Percentiles rank a stretch among this genome's conserved stretches.
Evolutionary conservation across 148 eudicot genomes (phyloP).

Genomic region (Vaccinium vitisidaea): DNA sequence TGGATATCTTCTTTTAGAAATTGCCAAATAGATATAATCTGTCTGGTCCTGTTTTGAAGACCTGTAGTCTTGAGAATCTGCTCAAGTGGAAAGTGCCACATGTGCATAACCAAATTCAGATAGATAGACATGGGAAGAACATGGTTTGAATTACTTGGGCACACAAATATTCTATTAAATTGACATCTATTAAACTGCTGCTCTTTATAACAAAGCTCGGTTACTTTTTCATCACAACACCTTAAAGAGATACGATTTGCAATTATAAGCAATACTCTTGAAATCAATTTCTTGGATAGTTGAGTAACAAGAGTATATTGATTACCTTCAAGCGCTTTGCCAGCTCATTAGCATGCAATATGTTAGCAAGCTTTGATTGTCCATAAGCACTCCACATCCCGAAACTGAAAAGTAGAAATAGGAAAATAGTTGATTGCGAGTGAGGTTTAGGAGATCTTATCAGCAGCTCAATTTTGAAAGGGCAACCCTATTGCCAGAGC

Average conservation of each 20-base stretch:
- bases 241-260: not conserved
- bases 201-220: not conserved
- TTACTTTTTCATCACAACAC: not conserved
- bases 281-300: not conserved
- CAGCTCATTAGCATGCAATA: conserved; percentile 81
- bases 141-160: not conserved
- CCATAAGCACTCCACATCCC: conserved; percentile 61
- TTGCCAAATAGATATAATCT: not conserved
- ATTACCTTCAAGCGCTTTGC: conserved; percentile 66
- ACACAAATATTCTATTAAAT: not conserved
- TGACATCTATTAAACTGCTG: not conserved
- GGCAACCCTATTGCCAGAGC: not conserved
- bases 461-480: not conserved
- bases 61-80: not conserved
- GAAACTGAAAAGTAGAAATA: conserved; percentile 46
- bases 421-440: not conserved
- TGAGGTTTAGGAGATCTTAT: not conserved
- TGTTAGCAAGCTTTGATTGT: conserved; percentile 85
- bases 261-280: not conserved
- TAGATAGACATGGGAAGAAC: not conserved
- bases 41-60: too few species aligned
- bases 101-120: not conserved
- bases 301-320: not conserved
- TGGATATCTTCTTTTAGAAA: not conserved
- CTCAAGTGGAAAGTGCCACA: not conserved